A percentile compares a stretch with the other conserved stretches of the same genome.
These are phyloP conservation scores for Tulasnella sp. DNA, from an alignment of 768 basidiomycete species.

Conservation along the genomic window DNA sequence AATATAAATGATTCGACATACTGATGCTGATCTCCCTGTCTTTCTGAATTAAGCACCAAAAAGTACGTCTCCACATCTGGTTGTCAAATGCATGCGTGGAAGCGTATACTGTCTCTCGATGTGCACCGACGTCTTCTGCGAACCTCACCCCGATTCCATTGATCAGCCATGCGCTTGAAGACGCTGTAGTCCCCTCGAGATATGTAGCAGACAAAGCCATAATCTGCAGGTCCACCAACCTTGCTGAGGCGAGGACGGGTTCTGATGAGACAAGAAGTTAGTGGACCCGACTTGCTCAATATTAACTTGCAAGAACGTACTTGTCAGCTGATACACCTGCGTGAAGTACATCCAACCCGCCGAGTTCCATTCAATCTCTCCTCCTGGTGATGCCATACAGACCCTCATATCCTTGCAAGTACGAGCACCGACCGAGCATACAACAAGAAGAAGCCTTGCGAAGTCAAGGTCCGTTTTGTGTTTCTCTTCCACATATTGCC, in stretches of 20 bases:
- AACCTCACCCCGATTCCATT: conserved; percentile 28
- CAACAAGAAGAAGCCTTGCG: conserved; percentile 48
- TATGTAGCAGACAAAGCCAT: conserved; percentile 36
- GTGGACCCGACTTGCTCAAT: background rate
- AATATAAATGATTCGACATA: conserved; percentile 16
- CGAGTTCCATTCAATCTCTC: conserved; percentile 35
- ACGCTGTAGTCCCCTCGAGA: conserved; percentile 36
- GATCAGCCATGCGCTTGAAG: conserved; percentile 42
- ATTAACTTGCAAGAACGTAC: conserved; percentile 36
- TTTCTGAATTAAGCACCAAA: conserved; percentile 41
- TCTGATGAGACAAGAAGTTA: background rate
- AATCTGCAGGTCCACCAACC: conserved; percentile 61
- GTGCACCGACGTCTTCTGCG: conserved; percentile 39
- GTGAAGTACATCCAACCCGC: conserved; percentile 53
- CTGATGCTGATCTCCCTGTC: conserved; percentile 31
- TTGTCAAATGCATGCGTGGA: conserved; percentile 39
- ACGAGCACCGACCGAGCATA: conserved; percentile 58
- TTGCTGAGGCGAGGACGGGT: conserved; percentile 33
- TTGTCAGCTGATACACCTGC: conserved; percentile 50
- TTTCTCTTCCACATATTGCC: conserved; percentile 36
- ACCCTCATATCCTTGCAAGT: conserved; percentile 51
- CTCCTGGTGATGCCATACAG: conserved; percentile 30
- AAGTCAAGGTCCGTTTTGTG: conserved; percentile 46
- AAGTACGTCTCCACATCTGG: conserved; percentile 70
- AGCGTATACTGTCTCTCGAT: conserved; percentile 44